phyloP scores from a whole-genome alignment of 495 filamentous ascomycete species.

The Aspergillus funiculosus region DNA sequence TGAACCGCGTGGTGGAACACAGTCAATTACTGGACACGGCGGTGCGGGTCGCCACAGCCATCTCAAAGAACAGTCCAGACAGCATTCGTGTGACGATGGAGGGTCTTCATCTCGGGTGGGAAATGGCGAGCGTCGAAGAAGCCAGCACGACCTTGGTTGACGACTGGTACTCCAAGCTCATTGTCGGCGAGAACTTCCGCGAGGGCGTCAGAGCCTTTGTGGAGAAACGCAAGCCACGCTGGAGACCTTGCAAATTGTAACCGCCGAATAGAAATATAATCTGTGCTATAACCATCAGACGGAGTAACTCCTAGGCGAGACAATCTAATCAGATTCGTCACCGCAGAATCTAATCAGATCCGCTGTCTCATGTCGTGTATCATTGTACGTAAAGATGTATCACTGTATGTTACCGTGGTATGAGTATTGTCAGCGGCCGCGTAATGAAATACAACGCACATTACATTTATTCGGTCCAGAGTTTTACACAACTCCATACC shows the following conservation, averaged over 20 bases:
- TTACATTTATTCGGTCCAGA: too few relatives aligned
- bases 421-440: too few relatives aligned
- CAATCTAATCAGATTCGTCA: too few relatives aligned
- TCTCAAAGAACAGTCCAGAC: constrained; percentile 57
- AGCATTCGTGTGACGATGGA: constrained; percentile 59
- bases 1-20: constrained; percentile 5
- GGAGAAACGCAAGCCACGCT: constrained; percentile 66
- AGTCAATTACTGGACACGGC: constrained; percentile 5
- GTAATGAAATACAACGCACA: too few relatives aligned
- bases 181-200: constrained; percentile 64
- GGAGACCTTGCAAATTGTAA: constrained; percentile 64
- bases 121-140: constrained; percentile 57
- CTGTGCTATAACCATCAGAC: too few relatives aligned
- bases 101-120: constrained; percentile 64
- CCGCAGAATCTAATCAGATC: too few relatives aligned
- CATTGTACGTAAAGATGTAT: too few relatives aligned
- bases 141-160: constrained; percentile 52
- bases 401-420: too few relatives aligned
- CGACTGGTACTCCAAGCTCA: constrained; percentile 54
- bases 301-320: too few relatives aligned
- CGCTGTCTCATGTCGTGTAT: too few relatives aligned
- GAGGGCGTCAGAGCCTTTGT: constrained; percentile 77
- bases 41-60: constrained; percentile 7
- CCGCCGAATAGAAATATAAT: neutral
- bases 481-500: too few relatives aligned